phyloP scores from a whole-genome alignment of 1,139 yeast genomes.

The Sugiyamaella pinicola region DNA sequence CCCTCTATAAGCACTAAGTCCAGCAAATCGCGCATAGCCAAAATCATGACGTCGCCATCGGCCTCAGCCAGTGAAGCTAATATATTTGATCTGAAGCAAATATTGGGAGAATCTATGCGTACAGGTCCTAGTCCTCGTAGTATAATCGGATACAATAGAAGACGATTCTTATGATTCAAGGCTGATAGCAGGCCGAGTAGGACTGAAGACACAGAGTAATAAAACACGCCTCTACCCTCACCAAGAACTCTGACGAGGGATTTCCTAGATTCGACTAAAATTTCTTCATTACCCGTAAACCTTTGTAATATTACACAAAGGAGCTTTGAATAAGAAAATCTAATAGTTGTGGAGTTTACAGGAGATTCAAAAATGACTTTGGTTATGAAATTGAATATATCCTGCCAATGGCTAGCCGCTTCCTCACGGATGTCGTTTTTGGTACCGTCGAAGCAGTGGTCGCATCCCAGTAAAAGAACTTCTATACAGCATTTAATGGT shows the following conservation, averaged over 20 bases:
- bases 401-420: slow-evolving; percentile 14
- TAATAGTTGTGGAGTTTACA: slow-evolving; percentile 3
- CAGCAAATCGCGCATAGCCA: slow-evolving; percentile 8
- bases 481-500: slow-evolving; percentile 13
- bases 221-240: slow-evolving; percentile 2
- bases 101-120: slow-evolving; percentile 7
- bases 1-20: neutral
- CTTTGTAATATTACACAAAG: slow-evolving; percentile 1
- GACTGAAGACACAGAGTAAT: neutral
- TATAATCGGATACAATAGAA: neutral
- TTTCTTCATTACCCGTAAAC: neutral
- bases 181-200: neutral
- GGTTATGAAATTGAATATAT: slow-evolving; percentile 16
- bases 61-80: neutral
- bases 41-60: slow-evolving; percentile 11
- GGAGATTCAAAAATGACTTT: slow-evolving; percentile 17
- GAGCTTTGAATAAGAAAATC: slow-evolving; percentile 7
- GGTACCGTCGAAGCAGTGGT: neutral
- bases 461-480: slow-evolving; percentile 12
- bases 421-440: neutral
- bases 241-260: neutral
- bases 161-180: neutral
- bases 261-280: neutral
- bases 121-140: slow-evolving; percentile 4
- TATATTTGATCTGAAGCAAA: slow-evolving; percentile 2